A percentile compares a stretch with the other conserved stretches of the same genome.
phyloP scores from a whole-genome alignment of 257 asterid species.

The Ajuga chamaepitys region DNA sequence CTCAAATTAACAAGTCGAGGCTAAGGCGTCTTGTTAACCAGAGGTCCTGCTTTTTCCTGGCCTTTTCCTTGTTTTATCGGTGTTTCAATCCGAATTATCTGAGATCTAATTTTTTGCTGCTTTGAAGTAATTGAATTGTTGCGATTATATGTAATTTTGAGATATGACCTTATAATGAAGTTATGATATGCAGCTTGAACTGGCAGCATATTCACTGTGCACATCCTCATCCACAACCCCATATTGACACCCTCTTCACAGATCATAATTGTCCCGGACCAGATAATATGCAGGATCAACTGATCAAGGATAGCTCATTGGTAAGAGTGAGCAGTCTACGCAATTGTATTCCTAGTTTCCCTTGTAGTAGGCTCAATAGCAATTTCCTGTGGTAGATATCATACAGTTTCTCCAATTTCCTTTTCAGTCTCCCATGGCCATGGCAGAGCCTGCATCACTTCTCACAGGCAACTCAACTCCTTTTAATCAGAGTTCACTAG shows the following conservation, averaged over 20 bases:
- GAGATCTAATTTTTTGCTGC: background rate
- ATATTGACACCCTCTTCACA: slow-evolving; percentile 43
- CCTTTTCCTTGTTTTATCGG: background rate
- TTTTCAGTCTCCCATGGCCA: slow-evolving; percentile 24
- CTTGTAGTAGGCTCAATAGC: background rate
- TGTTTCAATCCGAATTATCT: background rate
- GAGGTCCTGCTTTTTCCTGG: slow-evolving; percentile 40
- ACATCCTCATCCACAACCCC: slow-evolving; percentile 58
- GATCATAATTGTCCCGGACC: slow-evolving; percentile 64
- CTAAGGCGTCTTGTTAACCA: slow-evolving; percentile 71
- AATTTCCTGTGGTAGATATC: background rate
- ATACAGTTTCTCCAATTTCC: background rate
- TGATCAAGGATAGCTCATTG: slow-evolving; percentile 15
- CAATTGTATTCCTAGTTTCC: background rate
- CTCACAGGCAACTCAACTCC: slow-evolving; percentile 2
- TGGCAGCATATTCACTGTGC: slow-evolving; percentile 76
- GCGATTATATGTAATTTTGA: background rate
- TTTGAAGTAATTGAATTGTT: background rate
- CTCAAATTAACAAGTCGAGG: slow-evolving; percentile 48
- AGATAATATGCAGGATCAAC: slow-evolving; percentile 28
- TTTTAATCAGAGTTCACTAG: slow-evolving; percentile 12
- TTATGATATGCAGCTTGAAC: slow-evolving; percentile 55
- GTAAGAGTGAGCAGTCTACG: slow-evolving; percentile 24
- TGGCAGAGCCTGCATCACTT: slow-evolving; percentile 7
- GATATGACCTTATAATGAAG: slow-evolving; percentile 7